Base-by-base conservation (phyloP, 768 basidiomycete species). In the Amanita jacksonii region DNA sequence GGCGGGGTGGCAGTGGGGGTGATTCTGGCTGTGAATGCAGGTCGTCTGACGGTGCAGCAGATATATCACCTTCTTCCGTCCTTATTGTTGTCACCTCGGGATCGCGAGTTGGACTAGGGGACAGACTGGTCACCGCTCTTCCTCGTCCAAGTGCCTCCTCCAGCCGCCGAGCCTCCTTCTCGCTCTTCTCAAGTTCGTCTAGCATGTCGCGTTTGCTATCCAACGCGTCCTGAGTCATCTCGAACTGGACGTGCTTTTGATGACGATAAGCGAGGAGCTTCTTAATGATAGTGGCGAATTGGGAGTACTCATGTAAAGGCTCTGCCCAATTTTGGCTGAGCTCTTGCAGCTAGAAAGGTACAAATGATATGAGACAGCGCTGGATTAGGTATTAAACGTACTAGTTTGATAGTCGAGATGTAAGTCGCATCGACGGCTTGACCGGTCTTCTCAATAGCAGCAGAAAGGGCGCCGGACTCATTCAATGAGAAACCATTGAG, bases 201-300 rank as follows among this genome's bases (percentile, higher is more conserved):
- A 99, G 67, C 52, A 80, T 73, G 54, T 87, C 88, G 45, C 81
- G 80, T 62, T 90, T 94, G 10, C 68, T 67, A 51, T 92, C 92
- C 9, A 99, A 69, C 19, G 72, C 70, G 58, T 97, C 93, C 61
- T 94, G 87, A 3, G 96, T 94, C 76, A 96, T 86, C 64, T 99
- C 96, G 56, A 84, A 93, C 60, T 99, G 96, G 6, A 92, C 85
- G 50, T 99, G 92, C 64, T 98, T 98, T 65, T 93, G 91, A 59
- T 98, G 94, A 33, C 96, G 86, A 64, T 93, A 99, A 0, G 80
- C 79, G 37, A 99, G 79, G 25, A 98, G 68, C 56, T 86, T 86
- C 72, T 90, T 93, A 67, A 99, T 98, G 57, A 97, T 93, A 15
- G 73, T 69, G 9, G 87, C 89, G 59, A 98, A 99, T 62, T 98